Conservation (phyloP, 2,329 filamentous ascomycete genomes). For the Venturia oleaginea region DNA sequence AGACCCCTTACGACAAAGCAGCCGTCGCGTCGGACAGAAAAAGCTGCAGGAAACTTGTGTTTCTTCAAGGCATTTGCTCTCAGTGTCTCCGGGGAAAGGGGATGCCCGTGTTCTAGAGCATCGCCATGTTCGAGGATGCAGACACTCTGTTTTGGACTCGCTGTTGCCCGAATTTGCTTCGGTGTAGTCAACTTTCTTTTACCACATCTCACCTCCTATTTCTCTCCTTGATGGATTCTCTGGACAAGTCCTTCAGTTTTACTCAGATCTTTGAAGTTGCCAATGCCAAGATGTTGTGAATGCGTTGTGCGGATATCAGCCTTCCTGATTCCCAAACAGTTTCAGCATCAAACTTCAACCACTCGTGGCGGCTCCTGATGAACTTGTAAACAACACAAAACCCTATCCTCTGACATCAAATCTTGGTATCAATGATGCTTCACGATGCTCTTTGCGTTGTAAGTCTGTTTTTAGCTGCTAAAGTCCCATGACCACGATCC, state of each 20-base stretch:
- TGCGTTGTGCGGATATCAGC: not conserved
- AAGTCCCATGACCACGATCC: not conserved
- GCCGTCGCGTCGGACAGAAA: not conserved
- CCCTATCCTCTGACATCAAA: not conserved
- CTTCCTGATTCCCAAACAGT: not conserved
- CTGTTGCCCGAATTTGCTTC: not conserved
- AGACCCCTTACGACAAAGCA: not conserved
- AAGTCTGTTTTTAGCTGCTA: not conserved
- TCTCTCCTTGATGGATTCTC: not conserved
- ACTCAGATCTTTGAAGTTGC: not conserved
- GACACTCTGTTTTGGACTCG: not conserved
- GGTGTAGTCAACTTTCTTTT: not conserved
- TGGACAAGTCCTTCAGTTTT: not conserved
- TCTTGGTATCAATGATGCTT: not conserved
- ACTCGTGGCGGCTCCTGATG: not conserved
- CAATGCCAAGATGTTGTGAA: not conserved
- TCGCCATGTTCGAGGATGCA: not conserved
- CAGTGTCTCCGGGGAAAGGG: not conserved
- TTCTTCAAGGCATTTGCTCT: not conserved
- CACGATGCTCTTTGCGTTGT: not conserved
- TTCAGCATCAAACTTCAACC: not conserved
- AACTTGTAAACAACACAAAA: not conserved
- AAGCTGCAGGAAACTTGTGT: not conserved
- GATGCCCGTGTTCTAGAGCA: not conserved
- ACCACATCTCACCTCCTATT: not conserved